Evolutionary conservation across 225 moss, liverwort and hornwort genomes (phyloP), one percentile per base, ranked within the genome.

Genomic region (Bryoerythrophyllum caledonicum): DNA sequence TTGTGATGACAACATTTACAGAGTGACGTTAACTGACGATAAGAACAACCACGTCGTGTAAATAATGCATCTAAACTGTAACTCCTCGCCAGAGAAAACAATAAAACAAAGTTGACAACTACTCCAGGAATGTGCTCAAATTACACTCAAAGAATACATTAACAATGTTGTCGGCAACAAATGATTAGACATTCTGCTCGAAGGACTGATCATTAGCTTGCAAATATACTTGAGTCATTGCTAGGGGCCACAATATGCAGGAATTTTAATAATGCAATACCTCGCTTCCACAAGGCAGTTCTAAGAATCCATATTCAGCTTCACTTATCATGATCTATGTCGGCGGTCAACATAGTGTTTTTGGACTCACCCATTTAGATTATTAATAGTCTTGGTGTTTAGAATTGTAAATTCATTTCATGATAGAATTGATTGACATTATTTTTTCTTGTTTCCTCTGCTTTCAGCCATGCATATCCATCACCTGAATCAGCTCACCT

Each of bases 401-500:
- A 72, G 19, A 61, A 63, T 76, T n/a, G 17, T 56, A 24, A 51
- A 49, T 51, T 51, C 51, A 76, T 51, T 58, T 65, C 70, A 15
- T 20, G 4, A 60, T 60, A 44, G 19, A 41, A 20, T 13, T 14
- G 17, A 8, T 60, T 61, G 60, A 19, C 27, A 68, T 21, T 53
- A 13, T 19, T 61, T 30, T 9, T 4, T 60, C 60, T 56, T 65
- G 9, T 61, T 71, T 74, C 62, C 61, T 30, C 35, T 78, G 48
- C 77, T 74, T 77, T 80, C 80, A 78, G 24, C 43, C 46, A 78
- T 61, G 30, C 61, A 77, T 60, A 65, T 44, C 32, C 74, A 60
- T 66, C 62, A 80, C 55, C 65, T 66, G 65, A 70, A 70, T 55
- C 74, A 74, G 37, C 74, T 84, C 81, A 74, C 66, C 71, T 69